Evolutionary conservation across 2,329 filamentous ascomycete species (phyloP).

Genomic region (Chaetomiaceae sp.): DNA sequence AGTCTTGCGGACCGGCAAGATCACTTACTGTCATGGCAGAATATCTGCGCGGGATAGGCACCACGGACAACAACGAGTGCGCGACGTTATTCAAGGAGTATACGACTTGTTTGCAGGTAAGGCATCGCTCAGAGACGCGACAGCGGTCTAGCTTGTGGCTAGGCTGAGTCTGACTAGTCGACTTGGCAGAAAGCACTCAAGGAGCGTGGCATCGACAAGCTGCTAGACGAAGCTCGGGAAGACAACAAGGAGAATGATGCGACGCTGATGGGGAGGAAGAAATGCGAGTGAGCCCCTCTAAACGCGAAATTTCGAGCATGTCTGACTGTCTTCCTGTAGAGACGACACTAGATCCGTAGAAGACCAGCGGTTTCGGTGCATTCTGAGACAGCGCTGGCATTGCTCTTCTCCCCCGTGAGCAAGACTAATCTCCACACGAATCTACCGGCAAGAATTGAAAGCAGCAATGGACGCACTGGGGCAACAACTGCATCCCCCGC

Average conservation of each 20-base stretch:
- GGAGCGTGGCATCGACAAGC: slow-evolving; percentile 83
- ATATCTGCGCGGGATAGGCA: slow-evolving; percentile 79
- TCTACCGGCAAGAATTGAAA: not conserved
- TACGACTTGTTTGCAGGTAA: slow-evolving; percentile 74
- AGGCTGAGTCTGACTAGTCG: not conserved
- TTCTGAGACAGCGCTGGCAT: not conserved
- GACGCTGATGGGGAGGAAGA: slow-evolving; percentile 46
- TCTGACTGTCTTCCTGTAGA: not conserved
- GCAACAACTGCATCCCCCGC: not conserved
- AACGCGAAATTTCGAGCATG: not conserved
- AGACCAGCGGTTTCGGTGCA: too few relatives aligned
- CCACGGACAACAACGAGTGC: slow-evolving; percentile 72
- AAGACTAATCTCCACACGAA: not conserved
- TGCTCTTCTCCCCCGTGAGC: not conserved
- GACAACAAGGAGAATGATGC: slow-evolving; percentile 84
- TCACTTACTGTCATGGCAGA: slow-evolving; percentile 44
- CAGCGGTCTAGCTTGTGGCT: not conserved
- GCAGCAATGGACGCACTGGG: not conserved
- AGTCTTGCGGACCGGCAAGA: too few relatives aligned
- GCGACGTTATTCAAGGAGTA: slow-evolving; percentile 82
- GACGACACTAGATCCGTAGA: too few relatives aligned
- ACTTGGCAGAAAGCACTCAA: slow-evolving; percentile 68
- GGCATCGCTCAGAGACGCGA: slow-evolving; percentile 25
- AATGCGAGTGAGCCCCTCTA: slow-evolving; percentile 18
- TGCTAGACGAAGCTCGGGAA: slow-evolving; percentile 84